These are phyloP conservation scores for Geotrichum macrosporum DNA, from an alignment of 1,139 yeast genomes.

Conservation along the genomic window DNA sequence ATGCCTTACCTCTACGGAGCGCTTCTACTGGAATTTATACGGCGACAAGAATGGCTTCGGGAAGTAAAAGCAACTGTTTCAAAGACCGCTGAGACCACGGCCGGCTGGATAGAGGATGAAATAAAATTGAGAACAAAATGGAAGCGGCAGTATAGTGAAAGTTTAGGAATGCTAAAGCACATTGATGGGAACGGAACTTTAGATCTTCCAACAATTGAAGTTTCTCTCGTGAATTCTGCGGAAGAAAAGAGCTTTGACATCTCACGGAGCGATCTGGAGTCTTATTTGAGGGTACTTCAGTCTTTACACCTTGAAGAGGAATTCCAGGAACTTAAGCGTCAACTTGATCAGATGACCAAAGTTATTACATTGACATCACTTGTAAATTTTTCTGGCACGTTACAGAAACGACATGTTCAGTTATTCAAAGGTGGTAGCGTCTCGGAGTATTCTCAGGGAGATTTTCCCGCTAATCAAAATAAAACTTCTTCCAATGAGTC, in stretches of 20 bases:
- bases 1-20: conserved; percentile 79
- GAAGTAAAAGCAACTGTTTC: conserved; percentile 49
- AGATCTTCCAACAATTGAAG: conserved; percentile 18
- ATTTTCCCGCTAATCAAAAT: background rate
- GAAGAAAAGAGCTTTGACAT: conserved; percentile 10
- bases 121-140: conserved; percentile 54
- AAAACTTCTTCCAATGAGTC: background rate
- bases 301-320: conserved; percentile 11
- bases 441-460: conserved; percentile 16
- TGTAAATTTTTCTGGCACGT: background rate
- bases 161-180: conserved; percentile 18
- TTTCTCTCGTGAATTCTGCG: conserved; percentile 14
- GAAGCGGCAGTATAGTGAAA: conserved; percentile 54
- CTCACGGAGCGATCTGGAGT: conserved; percentile 15
- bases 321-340: conserved; percentile 15
- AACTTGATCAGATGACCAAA: conserved; percentile 6
- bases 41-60: conserved; percentile 66
- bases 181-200: conserved; percentile 17
- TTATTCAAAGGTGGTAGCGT: conserved; percentile 21
- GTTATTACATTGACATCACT: background rate
- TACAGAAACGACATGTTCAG: conserved; percentile 8
- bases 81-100: conserved; percentile 56
- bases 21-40: conserved; percentile 60
- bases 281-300: conserved; percentile 11
- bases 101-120: conserved; percentile 58